Base-by-base conservation (phyloP, 805 yeast species). In the Lipomyces sp. region DNA sequence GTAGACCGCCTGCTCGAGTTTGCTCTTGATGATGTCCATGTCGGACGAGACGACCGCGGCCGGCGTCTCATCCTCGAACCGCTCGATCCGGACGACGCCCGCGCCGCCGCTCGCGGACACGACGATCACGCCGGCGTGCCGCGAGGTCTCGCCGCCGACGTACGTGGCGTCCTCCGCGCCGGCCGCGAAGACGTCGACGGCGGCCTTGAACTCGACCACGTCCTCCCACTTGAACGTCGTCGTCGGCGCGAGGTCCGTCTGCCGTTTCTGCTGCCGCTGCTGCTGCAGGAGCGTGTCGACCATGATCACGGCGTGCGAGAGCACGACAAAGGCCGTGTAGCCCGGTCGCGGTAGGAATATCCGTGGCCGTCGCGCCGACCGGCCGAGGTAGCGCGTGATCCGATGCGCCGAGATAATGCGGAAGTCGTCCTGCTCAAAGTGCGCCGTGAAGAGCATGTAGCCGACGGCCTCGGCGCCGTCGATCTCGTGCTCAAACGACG, bases 1-100 rank as follows among this genome's bases (percentile, higher is more conserved):
- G 61, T 82, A 84, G 1, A 90, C 79, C 0, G 90, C 95, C 67
- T 90, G 97, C 58, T 84, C 93, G 21, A 91, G 78, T 60, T 83
- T 90, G 0, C 87, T 78, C 63, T 82, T 83, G 31, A 86, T 72
- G 41, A 81, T 73, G 2, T 73, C 57, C 4, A 41, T 33, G 39
- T 32, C 34, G 7, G 62, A 59, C 4, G 26, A 37, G 7, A 44
- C 51, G 29, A 38, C 41, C 8, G 34, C 43, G 7, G 35, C 45
- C 2, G 60, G 58, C 11, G 32, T 29, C 19, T 45, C 51, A 19
- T 55, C 54, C 29, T 51, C 55, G 45, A 71, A 71, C 29, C 81
- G 64, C 49, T 83, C 86, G 21, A 87, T 67, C 51, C 80, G 72
- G 33, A 86, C 63, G 1, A 84, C 77, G 3, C 93, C 95, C 21